Evolutionary conservation across 202 grass and related monocot genomes (phyloP).

Genomic region (Schoenoplectus tabernaemontani): DNA sequence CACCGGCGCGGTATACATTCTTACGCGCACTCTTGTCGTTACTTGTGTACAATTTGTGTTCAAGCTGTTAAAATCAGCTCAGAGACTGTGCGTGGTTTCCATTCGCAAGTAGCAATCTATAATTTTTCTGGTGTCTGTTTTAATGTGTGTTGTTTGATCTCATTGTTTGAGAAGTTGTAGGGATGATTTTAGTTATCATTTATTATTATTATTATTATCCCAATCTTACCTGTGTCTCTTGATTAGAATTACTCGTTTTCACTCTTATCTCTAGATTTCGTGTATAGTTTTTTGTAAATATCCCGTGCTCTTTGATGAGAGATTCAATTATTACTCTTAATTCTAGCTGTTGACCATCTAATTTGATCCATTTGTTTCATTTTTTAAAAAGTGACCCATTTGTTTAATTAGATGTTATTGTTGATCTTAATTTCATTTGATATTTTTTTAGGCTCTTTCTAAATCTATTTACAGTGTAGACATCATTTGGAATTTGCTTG

Average conservation of each 20-base stretch:
- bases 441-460: not conserved
- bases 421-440: not conserved
- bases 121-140: not conserved
- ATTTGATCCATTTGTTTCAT: not conserved
- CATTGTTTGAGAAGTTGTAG: slow-evolving; percentile 5
- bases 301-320: not conserved
- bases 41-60: not conserved
- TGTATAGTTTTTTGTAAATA: not conserved
- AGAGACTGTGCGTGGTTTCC: not conserved
- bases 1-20: slow-evolving; percentile 40
- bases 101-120: no score
- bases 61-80: not conserved
- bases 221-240: not conserved
- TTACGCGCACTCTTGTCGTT: not conserved
- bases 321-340: no score
- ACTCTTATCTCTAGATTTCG: not conserved
- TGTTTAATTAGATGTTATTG: not conserved
- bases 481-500: no score
- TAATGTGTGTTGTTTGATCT: not conserved
- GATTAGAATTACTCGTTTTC: not conserved
- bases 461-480: no score
- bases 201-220: not conserved
- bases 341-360: not conserved
- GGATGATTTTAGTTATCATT: not conserved
- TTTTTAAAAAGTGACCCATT: no score